These are phyloP conservation scores for Trametes cinnabarina DNA, from an alignment of 768 basidiomycete genomes.

Conservation along the genomic window DNA sequence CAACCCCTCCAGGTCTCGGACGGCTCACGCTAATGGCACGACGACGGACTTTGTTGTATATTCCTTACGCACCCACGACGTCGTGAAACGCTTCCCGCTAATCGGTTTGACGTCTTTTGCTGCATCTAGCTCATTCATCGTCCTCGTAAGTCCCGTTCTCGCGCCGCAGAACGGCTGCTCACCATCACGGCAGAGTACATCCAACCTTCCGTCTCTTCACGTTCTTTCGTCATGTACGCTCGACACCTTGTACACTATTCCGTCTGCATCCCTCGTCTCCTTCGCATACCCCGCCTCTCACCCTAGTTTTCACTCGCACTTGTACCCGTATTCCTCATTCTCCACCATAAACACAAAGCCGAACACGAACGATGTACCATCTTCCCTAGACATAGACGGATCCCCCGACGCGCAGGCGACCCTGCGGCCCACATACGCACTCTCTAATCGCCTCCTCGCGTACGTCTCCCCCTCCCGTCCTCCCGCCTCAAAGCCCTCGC, in stretches of 20 bases:
- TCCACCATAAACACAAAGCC: conserved; percentile 33
- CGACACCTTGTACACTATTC: conserved; percentile 48
- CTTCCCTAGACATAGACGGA: conserved; percentile 34
- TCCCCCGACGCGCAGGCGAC: conserved; percentile 12
- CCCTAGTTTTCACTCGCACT: neutral
- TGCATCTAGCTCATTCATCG: conserved; percentile 48
- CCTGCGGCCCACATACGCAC: conserved; percentile 54
- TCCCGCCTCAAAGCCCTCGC: conserved; percentile 29
- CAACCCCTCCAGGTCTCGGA: conserved; percentile 16
- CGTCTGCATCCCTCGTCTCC: conserved; percentile 44
- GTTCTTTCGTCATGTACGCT: conserved; percentile 57
- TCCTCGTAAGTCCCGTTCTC: conserved; percentile 42
- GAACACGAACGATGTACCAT: conserved; percentile 34
- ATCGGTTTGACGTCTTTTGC: conserved; percentile 44
- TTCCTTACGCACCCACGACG: conserved; percentile 47
- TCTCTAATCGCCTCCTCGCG: conserved; percentile 63
- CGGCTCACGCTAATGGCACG: conserved; percentile 16
- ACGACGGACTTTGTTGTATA: conserved; percentile 39
- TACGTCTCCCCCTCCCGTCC: conserved; percentile 37
- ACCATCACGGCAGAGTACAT: conserved; percentile 46
- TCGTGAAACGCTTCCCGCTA: conserved; percentile 48
- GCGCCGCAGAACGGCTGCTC: neutral
- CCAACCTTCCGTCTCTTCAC: conserved; percentile 51
- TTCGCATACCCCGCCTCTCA: conserved; percentile 36
- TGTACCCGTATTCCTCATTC: neutral